phyloP scores from a whole-genome alignment of 257 asterid species.

The Solanum clarkiae region DNA sequence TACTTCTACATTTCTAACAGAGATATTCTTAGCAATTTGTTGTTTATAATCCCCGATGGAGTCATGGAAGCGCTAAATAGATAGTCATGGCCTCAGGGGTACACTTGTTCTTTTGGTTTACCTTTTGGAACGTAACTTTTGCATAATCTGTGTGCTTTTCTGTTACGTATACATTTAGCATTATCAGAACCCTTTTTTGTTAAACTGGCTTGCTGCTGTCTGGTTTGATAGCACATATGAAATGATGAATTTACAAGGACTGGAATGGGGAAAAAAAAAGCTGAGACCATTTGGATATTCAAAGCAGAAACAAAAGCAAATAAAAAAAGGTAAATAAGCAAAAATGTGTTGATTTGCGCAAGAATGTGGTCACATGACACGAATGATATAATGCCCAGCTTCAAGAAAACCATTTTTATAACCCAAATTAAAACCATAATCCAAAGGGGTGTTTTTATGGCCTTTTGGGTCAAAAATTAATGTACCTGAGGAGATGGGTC shows the following conservation, averaged over 20 bases:
- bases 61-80: neutral
- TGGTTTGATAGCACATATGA: no score
- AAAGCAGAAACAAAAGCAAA: neutral
- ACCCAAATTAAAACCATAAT: slow-evolving; percentile 33
- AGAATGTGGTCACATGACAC: neutral
- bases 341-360: neutral
- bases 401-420: slow-evolving; percentile 54
- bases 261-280: no score
- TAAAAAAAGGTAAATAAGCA: no score
- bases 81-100: neutral
- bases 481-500: slow-evolving; percentile 58
- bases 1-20: neutral
- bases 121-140: neutral
- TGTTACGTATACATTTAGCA: neutral
- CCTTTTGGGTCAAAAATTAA: slow-evolving; percentile 34
- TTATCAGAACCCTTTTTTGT: no score
- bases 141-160: neutral
- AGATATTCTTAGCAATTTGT: neutral
- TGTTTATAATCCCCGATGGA: neutral
- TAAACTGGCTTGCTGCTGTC: no score
- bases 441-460: slow-evolving; percentile 14
- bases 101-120: neutral
- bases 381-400: neutral
- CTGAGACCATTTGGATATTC: neutral
- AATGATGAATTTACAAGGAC: no score